A percentile compares a stretch with the other conserved stretches of the same genome.
These are phyloP conservation scores for Aspergillus niger DNA, from an alignment of 2,329 filamentous ascomycete species.

Conservation along the genomic window DNA sequence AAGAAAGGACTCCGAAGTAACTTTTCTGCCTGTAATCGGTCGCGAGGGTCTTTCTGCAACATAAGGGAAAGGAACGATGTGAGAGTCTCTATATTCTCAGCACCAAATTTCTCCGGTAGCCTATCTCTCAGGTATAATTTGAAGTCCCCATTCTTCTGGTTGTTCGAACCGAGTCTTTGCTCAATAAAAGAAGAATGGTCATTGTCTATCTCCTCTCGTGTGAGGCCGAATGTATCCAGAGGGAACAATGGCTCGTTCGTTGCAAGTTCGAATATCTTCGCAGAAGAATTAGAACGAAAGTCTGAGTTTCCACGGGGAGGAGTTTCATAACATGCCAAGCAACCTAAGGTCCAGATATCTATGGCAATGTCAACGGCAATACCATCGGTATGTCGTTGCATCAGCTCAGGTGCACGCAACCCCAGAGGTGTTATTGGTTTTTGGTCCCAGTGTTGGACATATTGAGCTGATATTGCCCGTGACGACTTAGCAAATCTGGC, in stretches of 20 bases:
- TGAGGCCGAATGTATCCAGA: slow-evolving; percentile 20
- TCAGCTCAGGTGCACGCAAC: slow-evolving; percentile 25
- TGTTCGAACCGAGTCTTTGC: slow-evolving; percentile 1
- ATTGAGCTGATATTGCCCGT: slow-evolving; percentile 9
- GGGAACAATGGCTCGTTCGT: slow-evolving; percentile 25
- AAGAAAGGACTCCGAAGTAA: slow-evolving; percentile 18
- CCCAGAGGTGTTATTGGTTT: slow-evolving; percentile 21
- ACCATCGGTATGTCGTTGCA: slow-evolving; percentile 18
- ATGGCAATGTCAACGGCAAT: background rate
- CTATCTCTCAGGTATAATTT: slow-evolving; percentile 18
- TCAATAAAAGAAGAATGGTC: slow-evolving; percentile 12
- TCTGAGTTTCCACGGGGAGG: background rate
- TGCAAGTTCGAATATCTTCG: slow-evolving; percentile 25
- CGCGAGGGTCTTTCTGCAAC: slow-evolving; percentile 18
- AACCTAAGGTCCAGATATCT: slow-evolving; percentile 27
- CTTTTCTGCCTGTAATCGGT: background rate
- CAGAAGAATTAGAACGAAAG: background rate
- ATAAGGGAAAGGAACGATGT: slow-evolving; percentile 18
- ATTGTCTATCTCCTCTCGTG: slow-evolving; percentile 18
- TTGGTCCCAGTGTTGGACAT: slow-evolving; percentile 10
- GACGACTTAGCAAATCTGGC: background rate
- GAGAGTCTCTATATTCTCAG: slow-evolving; percentile 17
- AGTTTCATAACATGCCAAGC: slow-evolving; percentile 20
- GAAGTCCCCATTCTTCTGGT: slow-evolving; percentile 9
- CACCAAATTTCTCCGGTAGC: slow-evolving; percentile 18